Evolutionary conservation across 2,329 filamentous ascomycete genomes (phyloP), one percentile per base, ranked within the genome.

Genomic region (Fusarium chuoi): DNA sequence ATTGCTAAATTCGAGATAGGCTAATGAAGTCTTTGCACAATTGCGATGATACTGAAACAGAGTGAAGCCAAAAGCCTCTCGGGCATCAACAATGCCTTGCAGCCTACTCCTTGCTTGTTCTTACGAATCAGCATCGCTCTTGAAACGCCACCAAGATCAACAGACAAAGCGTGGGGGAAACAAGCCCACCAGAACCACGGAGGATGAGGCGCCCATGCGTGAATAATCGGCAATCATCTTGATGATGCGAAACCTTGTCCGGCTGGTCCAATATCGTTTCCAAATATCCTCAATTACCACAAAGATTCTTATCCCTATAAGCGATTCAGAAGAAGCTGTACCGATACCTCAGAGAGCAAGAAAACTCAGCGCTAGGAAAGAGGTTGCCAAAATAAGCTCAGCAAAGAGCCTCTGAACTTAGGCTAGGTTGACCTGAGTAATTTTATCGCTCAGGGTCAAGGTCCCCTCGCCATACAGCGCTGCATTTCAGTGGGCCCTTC

Each of bases 1-100:
- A 22, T 9, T 22, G 10, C 14, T 6, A 22, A 5, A 12, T 6
- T 38, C 1, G 9, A 22, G n/a, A 22, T 17, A 17, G 1, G 6
- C 12, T 33, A 9, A 4, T 9, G 15, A 17, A 30, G 20, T 30
- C 6, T 28, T 7, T 28, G 26, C 10, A 28, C 17, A 3, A 4
- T n/a, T 30, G 7, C 7, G 28, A 36, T 24, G 4, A 26, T 26
- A 11, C 12, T 36, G 18, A 17, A 17, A 2, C 18, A 49, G n/a
- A 6, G n/a, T 18, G 13, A 24, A 36, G 22, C 10, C 3, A 26
- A 22, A 5, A 20, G 33, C 3, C 18, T 22, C 33, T 36, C n/a
- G 5, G 49, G 7, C 13, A 38, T 26, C 18, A 36, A 52, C 8
- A 38, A 11, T 26, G 49, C 49, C 33, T 36, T 52, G n/a, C 33